Conservation (phyloP, 768 basidiomycete species). For the Tylopilus plumbeoviolaceoides region DNA sequence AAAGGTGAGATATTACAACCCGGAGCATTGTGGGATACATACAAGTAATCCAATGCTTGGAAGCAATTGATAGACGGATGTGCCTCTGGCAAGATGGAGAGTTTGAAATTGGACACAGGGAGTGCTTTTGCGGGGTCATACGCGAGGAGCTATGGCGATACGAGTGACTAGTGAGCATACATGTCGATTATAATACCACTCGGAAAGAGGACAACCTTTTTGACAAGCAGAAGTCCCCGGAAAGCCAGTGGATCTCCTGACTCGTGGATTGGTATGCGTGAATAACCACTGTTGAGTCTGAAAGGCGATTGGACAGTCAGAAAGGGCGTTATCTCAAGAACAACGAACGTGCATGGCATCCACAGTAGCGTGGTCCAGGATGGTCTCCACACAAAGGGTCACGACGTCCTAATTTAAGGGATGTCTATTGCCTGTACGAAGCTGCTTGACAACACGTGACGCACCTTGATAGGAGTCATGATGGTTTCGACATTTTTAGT, state of each 20-base stretch:
- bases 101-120: slow-evolving; percentile 68
- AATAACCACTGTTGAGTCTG: slow-evolving; percentile 80
- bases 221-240: slow-evolving; percentile 77
- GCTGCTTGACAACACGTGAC: background rate
- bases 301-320: slow-evolving; percentile 9
- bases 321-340: background rate
- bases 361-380: slow-evolving; percentile 75
- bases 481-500: slow-evolving; percentile 71
- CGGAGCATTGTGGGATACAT: slow-evolving; percentile 14
- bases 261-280: slow-evolving; percentile 86
- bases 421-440: background rate
- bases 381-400: slow-evolving; percentile 69
- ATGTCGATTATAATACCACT: background rate
- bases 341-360: slow-evolving; percentile 58
- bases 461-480: slow-evolving; percentile 76
- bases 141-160: slow-evolving; percentile 57
- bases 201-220: slow-evolving; percentile 47
- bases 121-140: slow-evolving; percentile 83
- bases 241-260: slow-evolving; percentile 66
- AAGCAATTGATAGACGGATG: slow-evolving; percentile 87
- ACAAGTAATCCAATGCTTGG: slow-evolving; percentile 94
- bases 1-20: background rate
- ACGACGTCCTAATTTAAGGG: slow-evolving; percentile 62
- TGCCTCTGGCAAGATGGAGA: slow-evolving; percentile 89
- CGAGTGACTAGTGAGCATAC: slow-evolving; percentile 5